Base-by-base conservation (phyloP, 345 rosid genomes). In the Erucastrum elatum region DNA sequence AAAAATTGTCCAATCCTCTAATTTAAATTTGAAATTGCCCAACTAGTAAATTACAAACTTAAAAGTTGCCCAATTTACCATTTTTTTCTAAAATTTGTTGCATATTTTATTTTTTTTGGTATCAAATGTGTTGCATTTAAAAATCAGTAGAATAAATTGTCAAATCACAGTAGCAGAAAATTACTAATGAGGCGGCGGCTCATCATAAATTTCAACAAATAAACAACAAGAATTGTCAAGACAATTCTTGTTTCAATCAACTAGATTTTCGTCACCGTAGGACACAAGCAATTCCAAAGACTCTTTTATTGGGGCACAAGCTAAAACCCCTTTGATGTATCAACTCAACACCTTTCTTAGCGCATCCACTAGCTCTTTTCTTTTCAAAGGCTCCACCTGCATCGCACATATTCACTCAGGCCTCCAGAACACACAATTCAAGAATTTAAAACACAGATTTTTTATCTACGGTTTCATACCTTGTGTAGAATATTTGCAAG, bases 331-430 rank as follows among this genome's bases (percentile, higher is more conserved):
- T 37, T 30, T 25, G 37, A 13, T 30, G 63, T 87, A 44, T 44
- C 79, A 90, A 58, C 70, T 64, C 25, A 92, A 87, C 73, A 85
- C 91, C 84, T 89, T 86, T 0, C 87, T 86, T n/a, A 92, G 81
- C 53, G 86, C 95, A 46, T 77, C 78, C 34, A 87, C 83, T 72
- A 92, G 61, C 68, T 83, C 76, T 30, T 68, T 78, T 79, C 90
- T 70, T 75, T 77, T 84, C 30, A 92, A 87, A 12, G 94, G 88
- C 75, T 92, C 97, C 88, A 94, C 89, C 98, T 92, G 92, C 93
- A 80, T 65, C 71, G 63, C 30, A 84, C 77, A 82, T 35, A 62
- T 75, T 72, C 63, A 78, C 25, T 39, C 62, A 65, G 9, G 65
- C 7, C 33, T 53, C 80, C 21, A 12, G 2, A 76, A 8, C 17